These are phyloP conservation scores for Lecanicillium sp. DNA, from an alignment of 2,329 filamentous ascomycete species.

Conservation along the genomic window DNA sequence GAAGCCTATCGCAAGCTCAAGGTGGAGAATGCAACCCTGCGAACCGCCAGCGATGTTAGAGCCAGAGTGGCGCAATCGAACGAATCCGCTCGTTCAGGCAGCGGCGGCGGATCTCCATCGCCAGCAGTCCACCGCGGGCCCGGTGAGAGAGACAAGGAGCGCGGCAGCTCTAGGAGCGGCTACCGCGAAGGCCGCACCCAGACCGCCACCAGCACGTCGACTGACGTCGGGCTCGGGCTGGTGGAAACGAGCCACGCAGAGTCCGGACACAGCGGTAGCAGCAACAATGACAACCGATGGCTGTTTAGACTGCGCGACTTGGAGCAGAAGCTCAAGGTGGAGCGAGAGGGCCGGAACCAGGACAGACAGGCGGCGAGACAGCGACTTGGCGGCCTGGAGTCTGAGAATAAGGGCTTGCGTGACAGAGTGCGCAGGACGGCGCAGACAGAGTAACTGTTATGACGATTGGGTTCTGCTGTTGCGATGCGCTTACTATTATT, in stretches of 20 bases:
- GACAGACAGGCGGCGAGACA: slow-evolving; percentile 79
- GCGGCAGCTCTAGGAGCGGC: slow-evolving; percentile 14
- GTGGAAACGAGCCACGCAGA: slow-evolving; percentile 13
- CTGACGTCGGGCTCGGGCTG: slow-evolving; percentile 4
- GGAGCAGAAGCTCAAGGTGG: slow-evolving; percentile 80
- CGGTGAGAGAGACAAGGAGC: slow-evolving; percentile 37
- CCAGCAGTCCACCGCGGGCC: slow-evolving; percentile 46
- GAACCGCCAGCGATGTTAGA: slow-evolving; percentile 53
- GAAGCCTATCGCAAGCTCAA: slow-evolving; percentile 57
- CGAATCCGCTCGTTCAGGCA: slow-evolving; percentile 28
- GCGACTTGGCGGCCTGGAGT: slow-evolving; percentile 66
- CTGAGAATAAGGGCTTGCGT: slow-evolving; percentile 64
- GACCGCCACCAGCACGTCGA: slow-evolving; percentile 12
- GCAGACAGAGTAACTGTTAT: neutral
- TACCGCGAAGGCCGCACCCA: slow-evolving; percentile 20
- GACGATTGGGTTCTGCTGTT: neutral
- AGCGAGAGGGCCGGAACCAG: slow-evolving; percentile 76
- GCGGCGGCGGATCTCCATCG: slow-evolving; percentile 39
- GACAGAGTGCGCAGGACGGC: slow-evolving; percentile 44
- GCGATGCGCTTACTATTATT: neutral
- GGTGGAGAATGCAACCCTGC: slow-evolving; percentile 62
- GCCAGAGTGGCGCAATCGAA: slow-evolving; percentile 30
- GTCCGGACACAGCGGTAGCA: slow-evolving; percentile 12
- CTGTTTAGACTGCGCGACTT: slow-evolving; percentile 78
- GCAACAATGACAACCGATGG: slow-evolving; percentile 62